These are phyloP conservation scores for Candida nonsorbophila DNA, from an alignment of 805 yeast species.

Conservation along the genomic window DNA sequence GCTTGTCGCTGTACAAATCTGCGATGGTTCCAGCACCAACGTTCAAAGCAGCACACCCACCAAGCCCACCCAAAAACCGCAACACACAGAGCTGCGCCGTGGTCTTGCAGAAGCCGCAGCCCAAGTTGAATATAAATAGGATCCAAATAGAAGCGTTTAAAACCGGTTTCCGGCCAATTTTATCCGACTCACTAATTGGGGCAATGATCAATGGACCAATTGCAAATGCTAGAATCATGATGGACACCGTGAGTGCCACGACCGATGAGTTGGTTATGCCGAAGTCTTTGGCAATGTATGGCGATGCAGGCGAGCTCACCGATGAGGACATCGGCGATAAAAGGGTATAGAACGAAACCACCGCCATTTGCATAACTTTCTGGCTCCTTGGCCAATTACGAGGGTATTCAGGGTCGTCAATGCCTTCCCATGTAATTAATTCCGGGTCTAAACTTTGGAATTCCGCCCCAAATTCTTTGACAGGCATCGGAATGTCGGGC, in stretches of 20 bases:
- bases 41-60: conserved; percentile 62
- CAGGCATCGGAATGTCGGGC: conserved; percentile 16
- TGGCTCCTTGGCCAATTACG: conserved; percentile 23
- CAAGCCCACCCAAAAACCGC: conserved; percentile 61
- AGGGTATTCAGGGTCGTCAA: conserved; percentile 28
- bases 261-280: conserved; percentile 37
- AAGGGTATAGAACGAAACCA: conserved; percentile 32
- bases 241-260: conserved; percentile 51
- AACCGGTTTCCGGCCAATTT: conserved; percentile 54
- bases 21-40: conserved; percentile 47
- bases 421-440: conserved; percentile 28
- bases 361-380: conserved; percentile 16
- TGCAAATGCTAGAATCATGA: conserved; percentile 69
- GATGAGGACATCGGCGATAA: conserved; percentile 39
- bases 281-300: conserved; percentile 41
- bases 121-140: conserved; percentile 46
- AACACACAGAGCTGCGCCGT: conserved; percentile 57
- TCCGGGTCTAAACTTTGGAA: conserved; percentile 31
- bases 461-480: conserved; percentile 25
- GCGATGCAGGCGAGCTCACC: conserved; percentile 56
- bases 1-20: conserved; percentile 29
- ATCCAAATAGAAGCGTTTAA: conserved; percentile 48
- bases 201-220: conserved; percentile 61
- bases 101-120: conserved; percentile 56
- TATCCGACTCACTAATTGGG: conserved; percentile 58